These are phyloP conservation scores for Malassezia obtusa DNA, from an alignment of 1,284 basidiomycete species.

Conservation along the genomic window DNA sequence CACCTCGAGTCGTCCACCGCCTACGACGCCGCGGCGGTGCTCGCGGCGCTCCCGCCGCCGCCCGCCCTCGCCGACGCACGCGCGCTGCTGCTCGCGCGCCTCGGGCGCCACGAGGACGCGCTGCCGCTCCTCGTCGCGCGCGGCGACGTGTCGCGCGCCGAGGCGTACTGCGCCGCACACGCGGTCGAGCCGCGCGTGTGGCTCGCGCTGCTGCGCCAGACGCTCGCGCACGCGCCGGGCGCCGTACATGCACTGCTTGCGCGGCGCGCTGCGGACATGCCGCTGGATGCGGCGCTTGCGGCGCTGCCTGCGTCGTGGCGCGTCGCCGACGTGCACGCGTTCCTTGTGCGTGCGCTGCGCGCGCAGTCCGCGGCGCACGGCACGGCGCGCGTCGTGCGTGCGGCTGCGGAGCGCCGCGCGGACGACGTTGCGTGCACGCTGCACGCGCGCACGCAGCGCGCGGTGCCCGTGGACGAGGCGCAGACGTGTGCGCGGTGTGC, in stretches of 20 bases:
- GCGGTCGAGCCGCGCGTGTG: slow-evolving; percentile 55
- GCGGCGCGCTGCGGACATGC: slow-evolving; percentile 69
- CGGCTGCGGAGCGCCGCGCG: slow-evolving; percentile 61
- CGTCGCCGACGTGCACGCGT: slow-evolving; percentile 66
- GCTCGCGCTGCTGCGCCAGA: slow-evolving; percentile 60
- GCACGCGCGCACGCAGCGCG: slow-evolving; percentile 64
- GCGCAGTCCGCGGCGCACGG: slow-evolving; percentile 20
- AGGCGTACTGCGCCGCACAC: slow-evolving; percentile 53
- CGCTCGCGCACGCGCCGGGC: slow-evolving; percentile 47
- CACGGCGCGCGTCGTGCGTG: slow-evolving; percentile 52
- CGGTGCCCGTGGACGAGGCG: slow-evolving; percentile 82
- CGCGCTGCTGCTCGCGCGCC: slow-evolving; percentile 75
- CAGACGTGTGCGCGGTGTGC: slow-evolving; percentile 85
- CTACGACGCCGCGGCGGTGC: slow-evolving; percentile 70
- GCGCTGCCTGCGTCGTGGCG: slow-evolving; percentile 79
- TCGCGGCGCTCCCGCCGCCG: slow-evolving; percentile 56
- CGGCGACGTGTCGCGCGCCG: slow-evolving; percentile 70
- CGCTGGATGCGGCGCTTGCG: slow-evolving; percentile 67
- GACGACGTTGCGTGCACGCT: slow-evolving; percentile 64
- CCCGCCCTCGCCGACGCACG: slow-evolving; percentile 58
- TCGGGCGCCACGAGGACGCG: slow-evolving; percentile 84
- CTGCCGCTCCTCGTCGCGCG: slow-evolving; percentile 85
- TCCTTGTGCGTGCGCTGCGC: slow-evolving; percentile 49
- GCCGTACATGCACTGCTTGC: slow-evolving; percentile 76
- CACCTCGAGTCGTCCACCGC: slow-evolving; percentile 65